These are phyloP conservation scores for Theobroma grandiflorum DNA, from an alignment of 441 rosid species.

Conservation along the genomic window DNA sequence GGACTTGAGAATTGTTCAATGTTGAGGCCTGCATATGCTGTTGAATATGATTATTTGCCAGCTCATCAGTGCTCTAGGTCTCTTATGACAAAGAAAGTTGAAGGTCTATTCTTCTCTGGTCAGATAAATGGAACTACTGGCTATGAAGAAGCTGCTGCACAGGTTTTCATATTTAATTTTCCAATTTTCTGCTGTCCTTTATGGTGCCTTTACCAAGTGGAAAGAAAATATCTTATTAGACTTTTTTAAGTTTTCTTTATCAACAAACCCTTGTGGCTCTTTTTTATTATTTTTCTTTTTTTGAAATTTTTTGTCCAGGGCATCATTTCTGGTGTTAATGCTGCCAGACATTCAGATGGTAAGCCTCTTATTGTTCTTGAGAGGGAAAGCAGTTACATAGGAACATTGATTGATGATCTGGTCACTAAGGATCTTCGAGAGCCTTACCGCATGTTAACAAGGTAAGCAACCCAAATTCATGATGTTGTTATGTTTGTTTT, in stretches of 20 bases:
- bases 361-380: conserved; percentile 89
- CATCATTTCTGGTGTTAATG: conserved; percentile 93
- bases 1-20: conserved; percentile 96
- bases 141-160: conserved; percentile 99
- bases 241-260: background rate
- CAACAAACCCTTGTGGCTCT: background rate
- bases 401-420: conserved; percentile 94
- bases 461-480: conserved; percentile 50
- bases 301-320: conserved; percentile 55
- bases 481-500: background rate
- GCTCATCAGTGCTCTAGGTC: conserved; percentile 95
- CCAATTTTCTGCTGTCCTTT: conserved; percentile 28
- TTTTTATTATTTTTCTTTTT: background rate
- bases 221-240: background rate
- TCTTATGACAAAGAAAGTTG: conserved; percentile 92
- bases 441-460: conserved; percentile 97
- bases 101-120: conserved; percentile 98
- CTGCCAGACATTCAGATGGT: conserved; percentile 88
- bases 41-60: conserved; percentile 97
- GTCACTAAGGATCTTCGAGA: conserved; percentile 97
- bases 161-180: conserved; percentile 55
- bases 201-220: conserved; percentile 5
- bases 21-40: conserved; percentile 99
- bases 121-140: conserved; percentile 99
- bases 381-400: conserved; percentile 96